Evolutionary conservation across 73 alveolate species (phyloP).

Genomic region (Symbiodinium pilosum): DNA sequence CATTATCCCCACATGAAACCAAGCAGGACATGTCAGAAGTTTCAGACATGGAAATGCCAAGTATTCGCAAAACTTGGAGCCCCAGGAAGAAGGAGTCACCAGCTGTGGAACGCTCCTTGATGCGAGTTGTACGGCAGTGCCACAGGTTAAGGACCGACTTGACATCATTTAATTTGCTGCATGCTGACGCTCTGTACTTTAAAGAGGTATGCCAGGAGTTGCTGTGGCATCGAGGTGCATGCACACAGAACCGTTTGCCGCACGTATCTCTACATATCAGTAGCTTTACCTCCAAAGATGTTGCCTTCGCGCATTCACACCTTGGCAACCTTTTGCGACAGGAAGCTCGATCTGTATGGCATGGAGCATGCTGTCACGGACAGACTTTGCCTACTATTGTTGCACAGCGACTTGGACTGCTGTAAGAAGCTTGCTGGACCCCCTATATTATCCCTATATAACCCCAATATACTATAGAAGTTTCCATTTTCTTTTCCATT

Average conservation of each 20-base stretch:
- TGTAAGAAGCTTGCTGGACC: background rate
- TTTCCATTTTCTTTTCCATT: too few relatives aligned
- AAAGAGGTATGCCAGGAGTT: too few relatives aligned
- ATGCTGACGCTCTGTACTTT: background rate
- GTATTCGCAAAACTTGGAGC: too few relatives aligned
- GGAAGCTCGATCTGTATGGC: constrained; percentile 60
- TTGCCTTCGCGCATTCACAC: too few relatives aligned
- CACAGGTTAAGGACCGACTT: constrained; percentile 15
- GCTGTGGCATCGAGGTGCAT: background rate
- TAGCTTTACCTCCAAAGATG: background rate
- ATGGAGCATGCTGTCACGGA: constrained; percentile 36
- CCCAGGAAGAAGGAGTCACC: background rate
- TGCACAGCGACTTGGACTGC: constrained; percentile 35
- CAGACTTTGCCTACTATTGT: constrained; percentile 25
- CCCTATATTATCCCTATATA: too few relatives aligned
- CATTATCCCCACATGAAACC: too few relatives aligned
- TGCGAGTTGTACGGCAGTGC: constrained; percentile 33
- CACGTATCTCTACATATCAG: background rate
- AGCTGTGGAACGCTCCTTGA: constrained; percentile 11
- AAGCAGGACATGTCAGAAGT: too few relatives aligned
- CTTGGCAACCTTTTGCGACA: too few relatives aligned
- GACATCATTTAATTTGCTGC: background rate
- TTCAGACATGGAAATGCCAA: too few relatives aligned
- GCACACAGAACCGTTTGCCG: background rate
- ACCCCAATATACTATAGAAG: too few relatives aligned